Evolutionary conservation across 345 rosid genomes (phyloP), one percentile per base, ranked within the genome.

Genomic region (thale cress (Arabidopsis thaliana)): DNA sequence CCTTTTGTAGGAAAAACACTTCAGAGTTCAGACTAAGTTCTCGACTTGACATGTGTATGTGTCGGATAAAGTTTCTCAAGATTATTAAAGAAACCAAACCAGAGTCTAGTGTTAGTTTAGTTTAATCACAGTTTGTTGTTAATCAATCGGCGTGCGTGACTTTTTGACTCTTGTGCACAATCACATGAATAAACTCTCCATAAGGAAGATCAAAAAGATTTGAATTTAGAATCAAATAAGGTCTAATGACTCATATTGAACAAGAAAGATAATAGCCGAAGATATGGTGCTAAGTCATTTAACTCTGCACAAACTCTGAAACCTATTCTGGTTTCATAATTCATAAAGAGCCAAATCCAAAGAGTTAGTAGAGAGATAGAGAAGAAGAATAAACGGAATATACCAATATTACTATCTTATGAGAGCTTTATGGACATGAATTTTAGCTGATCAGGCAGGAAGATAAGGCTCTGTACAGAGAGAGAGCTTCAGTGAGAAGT

Each of bases 11-110:
- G 33, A 14, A 30, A 64, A 8, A 65, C 75, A 78, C 65, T 13
- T 28, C 37, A 34, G 68, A 73, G 66, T 82, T 60, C 74, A 64
- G 70, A 70, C 82, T 76, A 61, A 77, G 79, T 79, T 79, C 78
- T 62, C 50, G 40, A 67, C 72, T 74, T 84, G 82, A 80, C 82
- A 78, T 78, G 72, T 85, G 85, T 69, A 64, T 59, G 51, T 56
- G 66, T 65, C 37, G 37, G 61, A 69, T 42, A 46, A 71, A 55
- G 41, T 41, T 55, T 22, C 64, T 63, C 73, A 63, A 63, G 30
- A 38, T 44, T 56, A 64, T 12, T 53, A 68, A 75, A 63, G 46
- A 30, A 42, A 22, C 37, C 45, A 41, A 72, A n/a, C 8, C 34
- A 46, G 50, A 9, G 67, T 62, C 20, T 62, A 36, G 13, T 42